Conservation (phyloP, 306 rosid genomes). For the Inga laurina region DNA sequence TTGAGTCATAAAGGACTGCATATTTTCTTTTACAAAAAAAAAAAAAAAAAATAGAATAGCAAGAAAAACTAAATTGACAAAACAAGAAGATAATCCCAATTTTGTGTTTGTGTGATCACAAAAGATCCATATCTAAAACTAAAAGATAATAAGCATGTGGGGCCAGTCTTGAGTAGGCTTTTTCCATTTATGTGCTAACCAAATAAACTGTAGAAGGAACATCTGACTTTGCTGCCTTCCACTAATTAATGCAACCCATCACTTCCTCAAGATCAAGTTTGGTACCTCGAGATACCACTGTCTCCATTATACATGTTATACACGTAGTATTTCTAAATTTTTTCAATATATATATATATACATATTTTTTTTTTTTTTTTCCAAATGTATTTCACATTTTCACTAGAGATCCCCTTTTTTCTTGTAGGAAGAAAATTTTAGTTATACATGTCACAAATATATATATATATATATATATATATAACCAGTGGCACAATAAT, state of each 20-base stretch:
- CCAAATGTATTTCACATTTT: neutral
- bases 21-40: neutral
- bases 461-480: no score
- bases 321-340: neutral
- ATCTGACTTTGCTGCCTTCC: conserved; percentile 29
- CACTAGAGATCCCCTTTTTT: neutral
- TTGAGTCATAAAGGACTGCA: neutral
- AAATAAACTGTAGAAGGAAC: neutral
- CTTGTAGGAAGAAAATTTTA: neutral
- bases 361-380: no score
- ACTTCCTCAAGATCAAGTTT: conserved; percentile 26
- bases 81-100: neutral
- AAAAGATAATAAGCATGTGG: neutral
- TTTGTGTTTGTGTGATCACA: neutral
- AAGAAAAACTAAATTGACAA: neutral
- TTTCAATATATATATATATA: neutral
- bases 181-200: conserved; percentile 8
- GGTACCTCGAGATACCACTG: neutral
- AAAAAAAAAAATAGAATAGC: neutral
- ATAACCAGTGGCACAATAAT: no score
- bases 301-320: neutral
- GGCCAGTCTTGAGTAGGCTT: neutral
- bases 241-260: conserved; percentile 28
- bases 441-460: neutral
- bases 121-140: neutral